phyloP scores from a whole-genome alignment of 495 filamentous ascomycete species.

The Choiromyces venosus region DNA sequence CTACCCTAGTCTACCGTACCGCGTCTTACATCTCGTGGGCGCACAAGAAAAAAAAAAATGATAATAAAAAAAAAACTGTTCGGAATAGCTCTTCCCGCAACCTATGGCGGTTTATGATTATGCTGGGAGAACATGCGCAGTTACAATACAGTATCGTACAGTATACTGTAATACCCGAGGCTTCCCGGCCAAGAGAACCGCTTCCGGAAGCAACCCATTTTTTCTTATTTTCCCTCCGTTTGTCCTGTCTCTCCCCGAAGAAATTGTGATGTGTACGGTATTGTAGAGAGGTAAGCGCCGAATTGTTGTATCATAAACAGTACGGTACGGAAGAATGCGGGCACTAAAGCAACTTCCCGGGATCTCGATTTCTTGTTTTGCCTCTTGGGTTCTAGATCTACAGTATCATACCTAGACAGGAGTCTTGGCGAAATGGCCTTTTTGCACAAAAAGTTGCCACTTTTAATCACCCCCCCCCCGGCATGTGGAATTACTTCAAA shows the following conservation, averaged over 20 bases:
- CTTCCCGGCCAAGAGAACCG: background rate
- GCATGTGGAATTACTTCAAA: no score
- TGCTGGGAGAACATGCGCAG: background rate
- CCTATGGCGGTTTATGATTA: background rate
- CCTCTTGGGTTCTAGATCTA: background rate
- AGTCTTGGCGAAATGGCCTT: no score
- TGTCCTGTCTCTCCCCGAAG: background rate
- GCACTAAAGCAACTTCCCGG: background rate
- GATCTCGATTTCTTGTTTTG: background rate
- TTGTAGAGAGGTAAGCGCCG: no score
- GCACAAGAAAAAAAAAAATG: background rate
- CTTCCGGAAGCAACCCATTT: background rate
- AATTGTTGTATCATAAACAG: background rate
- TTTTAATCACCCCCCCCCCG: no score
- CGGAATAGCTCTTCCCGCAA: background rate
- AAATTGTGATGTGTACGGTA: background rate
- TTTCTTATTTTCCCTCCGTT: background rate
- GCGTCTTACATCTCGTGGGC: background rate
- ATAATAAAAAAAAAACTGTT: background rate
- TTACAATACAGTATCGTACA: background rate
- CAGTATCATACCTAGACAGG: no score
- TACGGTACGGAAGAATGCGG: background rate
- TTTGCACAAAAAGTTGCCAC: no score
- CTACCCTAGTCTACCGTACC: no score
- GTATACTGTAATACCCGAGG: background rate